Percentiles rank a stretch among this genome's conserved stretches.
Conservation (phyloP, 306 rosid species). For the Vicia faba region DNA sequence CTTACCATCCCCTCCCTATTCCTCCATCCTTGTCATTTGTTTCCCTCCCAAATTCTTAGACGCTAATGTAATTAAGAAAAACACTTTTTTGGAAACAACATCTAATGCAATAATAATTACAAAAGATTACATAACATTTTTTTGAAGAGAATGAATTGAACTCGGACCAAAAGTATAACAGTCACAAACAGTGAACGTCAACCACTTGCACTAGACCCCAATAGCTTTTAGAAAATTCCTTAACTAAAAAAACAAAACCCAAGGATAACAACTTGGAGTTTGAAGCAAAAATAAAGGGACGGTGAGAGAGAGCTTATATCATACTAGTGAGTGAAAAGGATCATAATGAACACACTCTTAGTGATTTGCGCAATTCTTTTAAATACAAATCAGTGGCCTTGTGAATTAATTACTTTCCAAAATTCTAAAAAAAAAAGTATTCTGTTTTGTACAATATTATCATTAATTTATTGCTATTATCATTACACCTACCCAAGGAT, state of each 20-base stretch:
- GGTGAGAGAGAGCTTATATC: neutral
- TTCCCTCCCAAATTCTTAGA: neutral
- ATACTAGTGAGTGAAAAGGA: neutral
- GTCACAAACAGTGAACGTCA: no score
- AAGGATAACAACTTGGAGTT: neutral
- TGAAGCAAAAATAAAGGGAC: neutral
- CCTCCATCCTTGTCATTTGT: neutral
- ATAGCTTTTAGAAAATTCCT: no score
- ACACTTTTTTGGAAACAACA: neutral
- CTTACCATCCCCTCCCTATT: no score
- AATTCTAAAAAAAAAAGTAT: neutral
- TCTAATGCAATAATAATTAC: neutral
- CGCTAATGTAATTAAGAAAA: neutral
- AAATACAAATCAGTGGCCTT: neutral
- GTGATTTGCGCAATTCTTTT: neutral
- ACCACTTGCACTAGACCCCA: no score
- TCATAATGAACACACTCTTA: neutral
- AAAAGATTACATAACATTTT: no score
- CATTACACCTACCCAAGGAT: no score
- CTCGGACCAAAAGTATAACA: no score
- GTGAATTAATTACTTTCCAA: neutral
- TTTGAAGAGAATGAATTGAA: no score
- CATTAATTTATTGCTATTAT: neutral
- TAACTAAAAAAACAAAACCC: no score
- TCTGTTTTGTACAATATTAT: neutral